Evolutionary conservation across 768 basidiomycete species (phyloP), one percentile per base, ranked within the genome.

Genomic region (Vararia minispora): DNA sequence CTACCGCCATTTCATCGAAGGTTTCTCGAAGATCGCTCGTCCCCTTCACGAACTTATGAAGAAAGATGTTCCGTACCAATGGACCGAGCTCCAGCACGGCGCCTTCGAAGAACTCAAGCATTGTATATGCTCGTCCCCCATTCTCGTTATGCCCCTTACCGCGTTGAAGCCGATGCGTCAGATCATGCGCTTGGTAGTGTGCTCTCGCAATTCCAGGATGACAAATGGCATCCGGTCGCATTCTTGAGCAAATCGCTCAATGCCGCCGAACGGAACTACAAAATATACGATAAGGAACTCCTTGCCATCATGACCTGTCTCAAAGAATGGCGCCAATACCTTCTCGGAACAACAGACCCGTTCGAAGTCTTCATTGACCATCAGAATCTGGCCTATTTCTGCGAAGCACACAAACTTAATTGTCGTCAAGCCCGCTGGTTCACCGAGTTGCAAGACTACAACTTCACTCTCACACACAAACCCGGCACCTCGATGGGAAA

Each of bases 211-310:
- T 27, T 55, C 61, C 39, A 25, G 26, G 12, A 53, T 22, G 8
- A 35, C 4, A 40, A 58, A 25, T 39, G 32, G 27, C 52, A 55
- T 3, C 67, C 69, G 0, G 46, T 70, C 13, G 65, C 57, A 0
- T 73, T 60, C 43, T 44, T 51, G 3, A 69, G 63, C 0, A 53
- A 57, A 5, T 46, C 52, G 5, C 39, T 68, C 0, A 49, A 33
- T 1, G 35, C 40, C 0, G 53, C 60, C 0, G 65, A 74, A 48
- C 35, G 51, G 2, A 72, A 73, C 45, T 74, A 74, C 46, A 54
- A 64, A 14, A 58, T 59, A 22, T 54, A 66, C 38, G 58, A 76
- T 45, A 60, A 61, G 40, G 72, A 77, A 49, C 39, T 74, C 0
- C 56, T 72, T 3, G 65, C 69, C 0, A 66, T 74, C 20, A 56